These are phyloP conservation scores for Straminergon stramineum DNA, from an alignment of 225 moss, liverwort and hornwort species.

Conservation along the genomic window DNA sequence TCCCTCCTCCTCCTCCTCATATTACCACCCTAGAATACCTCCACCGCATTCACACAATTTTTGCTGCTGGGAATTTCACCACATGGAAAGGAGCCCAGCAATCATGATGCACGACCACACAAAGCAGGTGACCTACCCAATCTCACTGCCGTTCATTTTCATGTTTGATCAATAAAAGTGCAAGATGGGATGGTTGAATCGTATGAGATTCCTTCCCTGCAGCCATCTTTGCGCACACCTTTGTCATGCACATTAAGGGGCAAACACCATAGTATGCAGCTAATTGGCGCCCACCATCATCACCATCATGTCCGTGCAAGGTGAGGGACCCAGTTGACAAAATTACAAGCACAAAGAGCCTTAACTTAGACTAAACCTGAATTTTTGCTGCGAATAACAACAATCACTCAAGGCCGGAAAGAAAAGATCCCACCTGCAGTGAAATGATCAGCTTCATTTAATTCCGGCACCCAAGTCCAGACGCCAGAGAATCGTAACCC, in stretches of 20 bases:
- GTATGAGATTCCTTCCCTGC: background rate
- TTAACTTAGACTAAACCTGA: background rate
- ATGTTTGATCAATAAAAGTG: background rate
- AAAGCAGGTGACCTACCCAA: background rate
- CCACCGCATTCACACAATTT: background rate
- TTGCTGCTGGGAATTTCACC: background rate
- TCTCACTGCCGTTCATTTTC: background rate
- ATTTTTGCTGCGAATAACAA: background rate
- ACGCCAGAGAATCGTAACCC: slow-evolving; percentile 1
- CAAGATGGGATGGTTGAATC: background rate
- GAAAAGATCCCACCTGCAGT: background rate
- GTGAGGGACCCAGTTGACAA: background rate
- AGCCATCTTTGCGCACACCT: background rate
- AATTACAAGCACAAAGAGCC: background rate
- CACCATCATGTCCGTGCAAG: background rate
- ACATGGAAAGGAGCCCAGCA: background rate
- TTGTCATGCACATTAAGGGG: background rate
- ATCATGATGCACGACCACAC: background rate
- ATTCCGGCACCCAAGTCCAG: background rate
- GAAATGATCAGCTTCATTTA: background rate
- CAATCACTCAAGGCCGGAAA: background rate
- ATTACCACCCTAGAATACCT: background rate
- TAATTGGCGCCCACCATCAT: background rate
- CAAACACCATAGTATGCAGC: background rate
- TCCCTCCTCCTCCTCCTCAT: background rate